Base-by-base conservation (phyloP, 805 yeast genomes). In the Wickerhamiella azymoides region DNA sequence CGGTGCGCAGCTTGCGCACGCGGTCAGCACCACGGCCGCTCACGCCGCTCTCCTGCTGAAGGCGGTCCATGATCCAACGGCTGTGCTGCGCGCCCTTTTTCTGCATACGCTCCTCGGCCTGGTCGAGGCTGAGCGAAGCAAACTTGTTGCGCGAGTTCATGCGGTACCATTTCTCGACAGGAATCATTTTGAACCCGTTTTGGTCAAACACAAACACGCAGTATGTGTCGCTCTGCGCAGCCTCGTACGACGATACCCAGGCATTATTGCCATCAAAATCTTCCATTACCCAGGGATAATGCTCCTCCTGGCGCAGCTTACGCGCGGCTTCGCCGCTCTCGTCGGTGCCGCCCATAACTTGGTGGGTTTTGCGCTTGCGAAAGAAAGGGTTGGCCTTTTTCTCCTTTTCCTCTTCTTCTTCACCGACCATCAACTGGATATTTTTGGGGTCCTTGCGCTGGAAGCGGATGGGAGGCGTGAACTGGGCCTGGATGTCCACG, bases 201-300 rank as follows among this genome's bases (percentile, higher is more conserved):
- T 43, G 40, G 60, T 85, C 95, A 56, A 84, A 80, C 37, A 86
- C 84, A 56, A 89, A 72, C 40, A 89, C 66, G 9, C 84, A 94
- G 52, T 84, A 84, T n/a, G 83, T 70, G 53, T 85, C 96, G 16
- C 86, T 75, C 39, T 83, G 84, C 28, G 80, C 80, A 1, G 96
- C 97, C 66, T 92, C 98, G 64, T 84, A 92, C 54, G 80, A 82
- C 32, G 97, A 96, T 16, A 88, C 96, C 82, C 84, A 92, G 0
- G 94, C 89, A 59, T 92, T 89, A 50, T 76, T 73, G 39, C 94
- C 95, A 57, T 86, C 96, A 61, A 83, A 89, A 64, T 92, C 98
- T 65, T 92, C 98, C 71, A 92, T 68, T 14, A 92, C 94, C 98
- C 98, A 92, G 0, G 98, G 98, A 57, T 84, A 89, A 61, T 80